Evolutionary conservation across 2,329 filamentous ascomycete species (phyloP).

Genomic region (Didymella pinodella): DNA sequence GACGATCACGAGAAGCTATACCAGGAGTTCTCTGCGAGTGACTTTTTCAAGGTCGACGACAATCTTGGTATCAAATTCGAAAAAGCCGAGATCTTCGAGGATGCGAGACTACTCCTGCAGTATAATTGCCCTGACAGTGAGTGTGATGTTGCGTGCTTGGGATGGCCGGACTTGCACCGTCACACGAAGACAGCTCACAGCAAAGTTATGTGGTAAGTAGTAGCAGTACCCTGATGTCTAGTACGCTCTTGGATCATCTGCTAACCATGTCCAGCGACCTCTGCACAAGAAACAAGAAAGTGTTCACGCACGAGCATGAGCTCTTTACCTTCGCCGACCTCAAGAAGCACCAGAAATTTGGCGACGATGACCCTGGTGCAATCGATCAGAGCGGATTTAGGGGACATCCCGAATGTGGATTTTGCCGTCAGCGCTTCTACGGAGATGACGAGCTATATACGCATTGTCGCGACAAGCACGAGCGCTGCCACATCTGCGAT

Average conservation of each 20-base stretch:
- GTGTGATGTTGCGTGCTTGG: constrained; percentile 85
- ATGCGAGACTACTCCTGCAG: constrained; percentile 83
- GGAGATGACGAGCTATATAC: constrained; percentile 93
- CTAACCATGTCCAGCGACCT: constrained; percentile 66
- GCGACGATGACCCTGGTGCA: constrained; percentile 89
- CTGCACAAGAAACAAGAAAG: constrained; percentile 93
- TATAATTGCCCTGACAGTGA: constrained; percentile 92
- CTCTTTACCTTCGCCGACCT: constrained; percentile 84
- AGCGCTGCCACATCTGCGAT: constrained; percentile 94
- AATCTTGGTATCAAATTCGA: constrained; percentile 93
- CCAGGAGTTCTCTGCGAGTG: constrained; percentile 77
- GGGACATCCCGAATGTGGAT: constrained; percentile 92
- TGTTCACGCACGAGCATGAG: constrained; percentile 97
- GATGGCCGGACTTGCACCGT: constrained; percentile 78
- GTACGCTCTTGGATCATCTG: background rate
- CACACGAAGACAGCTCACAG: constrained; percentile 84
- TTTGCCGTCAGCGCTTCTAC: constrained; percentile 92
- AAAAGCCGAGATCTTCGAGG: constrained; percentile 86
- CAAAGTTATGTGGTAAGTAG: constrained; percentile 79
- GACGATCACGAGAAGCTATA: constrained; percentile 82
- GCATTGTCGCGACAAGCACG: constrained; percentile 93
- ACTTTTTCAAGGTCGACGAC: constrained; percentile 80
- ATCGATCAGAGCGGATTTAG: constrained; percentile 94
- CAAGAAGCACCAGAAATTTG: constrained; percentile 85
- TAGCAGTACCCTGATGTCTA: constrained; percentile 12